Evolutionary conservation across 2,329 filamentous ascomycete genomes (phyloP).

Genomic region (Aspergillus fijiensis): DNA sequence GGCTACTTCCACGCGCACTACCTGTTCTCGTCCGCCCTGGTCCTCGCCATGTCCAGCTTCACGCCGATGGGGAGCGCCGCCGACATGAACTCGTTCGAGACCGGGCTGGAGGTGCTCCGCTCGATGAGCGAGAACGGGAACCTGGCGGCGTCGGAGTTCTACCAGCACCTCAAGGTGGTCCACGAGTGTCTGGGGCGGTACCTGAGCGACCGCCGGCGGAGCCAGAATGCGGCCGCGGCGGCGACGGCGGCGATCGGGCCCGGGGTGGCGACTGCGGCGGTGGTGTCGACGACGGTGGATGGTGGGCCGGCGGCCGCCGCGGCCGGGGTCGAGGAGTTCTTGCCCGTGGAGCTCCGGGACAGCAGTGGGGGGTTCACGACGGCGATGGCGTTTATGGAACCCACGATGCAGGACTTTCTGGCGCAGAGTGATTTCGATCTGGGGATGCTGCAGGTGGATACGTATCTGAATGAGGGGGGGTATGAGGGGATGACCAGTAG

Average conservation of each 20-base stretch:
- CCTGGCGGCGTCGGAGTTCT: constrained; percentile 36
- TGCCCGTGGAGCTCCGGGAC: not conserved
- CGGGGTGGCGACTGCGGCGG: not conserved
- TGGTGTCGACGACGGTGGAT: not conserved
- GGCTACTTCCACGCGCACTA: constrained; percentile 44
- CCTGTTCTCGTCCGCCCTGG: constrained; percentile 39
- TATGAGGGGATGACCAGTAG: not conserved
- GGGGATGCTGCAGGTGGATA: constrained; percentile 36
- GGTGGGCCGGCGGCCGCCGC: too few species aligned
- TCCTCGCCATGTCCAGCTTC: constrained; percentile 40
- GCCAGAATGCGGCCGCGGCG: not conserved
- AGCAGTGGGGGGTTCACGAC: constrained; percentile 32
- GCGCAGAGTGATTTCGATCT: constrained; percentile 41
- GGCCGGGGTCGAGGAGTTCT: not conserved
- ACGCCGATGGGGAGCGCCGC: constrained; percentile 32
- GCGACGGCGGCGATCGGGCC: constrained; percentile 6
- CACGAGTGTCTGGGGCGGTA: constrained; percentile 31
- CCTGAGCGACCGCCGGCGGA: constrained; percentile 11
- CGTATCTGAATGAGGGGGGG: constrained; percentile 34
- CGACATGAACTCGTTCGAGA: constrained; percentile 34
- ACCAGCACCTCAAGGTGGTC: constrained; percentile 34
- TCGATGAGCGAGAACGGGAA: constrained; percentile 40
- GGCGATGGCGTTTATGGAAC: constrained; percentile 40
- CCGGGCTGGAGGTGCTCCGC: constrained; percentile 32
- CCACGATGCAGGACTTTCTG: constrained; percentile 42